Evolutionary conservation across 2,329 filamentous ascomycete genomes (phyloP).

Genomic region (Sporothrix euskadiensis): DNA sequence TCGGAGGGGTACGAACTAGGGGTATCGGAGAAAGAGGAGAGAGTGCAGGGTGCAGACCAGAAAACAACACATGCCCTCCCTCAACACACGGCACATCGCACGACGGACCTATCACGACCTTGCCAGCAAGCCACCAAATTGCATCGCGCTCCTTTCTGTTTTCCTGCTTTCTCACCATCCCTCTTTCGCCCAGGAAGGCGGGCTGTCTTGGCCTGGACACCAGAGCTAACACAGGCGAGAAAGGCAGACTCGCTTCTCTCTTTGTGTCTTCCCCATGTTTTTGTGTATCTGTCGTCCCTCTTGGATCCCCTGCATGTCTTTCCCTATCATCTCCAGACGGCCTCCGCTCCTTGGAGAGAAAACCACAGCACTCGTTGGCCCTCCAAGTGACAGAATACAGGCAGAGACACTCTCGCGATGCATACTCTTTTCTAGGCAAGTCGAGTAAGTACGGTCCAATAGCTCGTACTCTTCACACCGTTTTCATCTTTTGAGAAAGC

Average conservation of each 20-base stretch:
- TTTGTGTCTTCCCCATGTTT: neutral
- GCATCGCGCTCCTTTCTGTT: neutral
- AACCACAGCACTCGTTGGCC: neutral
- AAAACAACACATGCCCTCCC: neutral
- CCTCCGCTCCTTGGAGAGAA: neutral
- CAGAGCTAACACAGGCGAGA: neutral
- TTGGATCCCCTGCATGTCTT: neutral
- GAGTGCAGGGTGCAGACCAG: neutral
- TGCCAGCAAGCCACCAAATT: conserved; percentile 18
- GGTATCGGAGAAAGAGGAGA: neutral
- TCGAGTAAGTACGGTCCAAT: neutral
- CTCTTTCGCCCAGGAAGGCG: neutral
- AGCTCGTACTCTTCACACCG: neutral
- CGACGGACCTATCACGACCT: conserved; percentile 18
- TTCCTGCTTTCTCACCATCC: neutral
- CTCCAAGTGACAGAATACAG: neutral
- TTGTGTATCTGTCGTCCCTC: neutral
- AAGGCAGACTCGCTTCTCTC: neutral
- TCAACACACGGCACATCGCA: neutral
- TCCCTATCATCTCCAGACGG: neutral
- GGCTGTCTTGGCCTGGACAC: neutral
- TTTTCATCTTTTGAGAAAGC: neutral
- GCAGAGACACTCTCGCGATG: neutral
- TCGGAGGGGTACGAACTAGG: neutral
- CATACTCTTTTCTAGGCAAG: conserved; percentile 3